Evolutionary conservation across 1,284 basidiomycete genomes (phyloP).

Genomic region (Ustilago nuda): DNA sequence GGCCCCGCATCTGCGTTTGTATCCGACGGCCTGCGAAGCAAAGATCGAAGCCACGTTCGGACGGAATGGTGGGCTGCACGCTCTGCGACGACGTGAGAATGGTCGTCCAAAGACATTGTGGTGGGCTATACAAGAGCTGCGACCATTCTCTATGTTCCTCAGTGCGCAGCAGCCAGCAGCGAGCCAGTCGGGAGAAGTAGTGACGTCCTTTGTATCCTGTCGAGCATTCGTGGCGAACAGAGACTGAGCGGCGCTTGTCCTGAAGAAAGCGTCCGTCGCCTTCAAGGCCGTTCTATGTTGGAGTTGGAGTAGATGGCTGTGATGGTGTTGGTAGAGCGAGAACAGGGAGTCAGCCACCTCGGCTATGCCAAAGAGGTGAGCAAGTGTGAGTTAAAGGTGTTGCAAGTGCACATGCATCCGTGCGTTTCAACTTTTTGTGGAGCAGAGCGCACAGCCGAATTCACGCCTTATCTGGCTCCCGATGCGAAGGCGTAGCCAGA

Average conservation of each 20-base stretch:
- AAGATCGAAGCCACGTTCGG: slow-evolving; percentile 36
- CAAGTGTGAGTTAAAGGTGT: slow-evolving; percentile 4
- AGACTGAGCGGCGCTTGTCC: background rate
- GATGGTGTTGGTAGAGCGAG: background rate
- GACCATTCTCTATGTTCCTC: background rate
- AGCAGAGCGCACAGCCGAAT: background rate
- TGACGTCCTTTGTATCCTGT: background rate
- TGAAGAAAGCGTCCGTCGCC: background rate
- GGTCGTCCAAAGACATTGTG: slow-evolving; percentile 19
- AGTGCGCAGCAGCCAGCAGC: background rate
- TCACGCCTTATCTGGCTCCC: slow-evolving; percentile 24
- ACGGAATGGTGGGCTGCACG: slow-evolving; percentile 18
- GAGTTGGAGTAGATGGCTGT: background rate
- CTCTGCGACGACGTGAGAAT: slow-evolving; percentile 7
- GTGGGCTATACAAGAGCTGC: background rate
- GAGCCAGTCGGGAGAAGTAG: background rate
- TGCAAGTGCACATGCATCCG: slow-evolving; percentile 10
- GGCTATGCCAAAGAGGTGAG: background rate
- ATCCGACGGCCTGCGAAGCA: slow-evolving; percentile 25
- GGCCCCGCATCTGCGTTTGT: background rate
- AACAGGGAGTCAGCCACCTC: background rate
- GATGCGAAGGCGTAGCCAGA: background rate
- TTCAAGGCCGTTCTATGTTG: too few relatives aligned
- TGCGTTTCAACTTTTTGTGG: slow-evolving; percentile 9
- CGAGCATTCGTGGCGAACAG: background rate